A percentile compares a stretch with the other conserved stretches of the same genome.
These are phyloP conservation scores for Plasmodium sp. DNA, from an alignment of 169 alveolate species.

Conservation along the genomic window DNA sequence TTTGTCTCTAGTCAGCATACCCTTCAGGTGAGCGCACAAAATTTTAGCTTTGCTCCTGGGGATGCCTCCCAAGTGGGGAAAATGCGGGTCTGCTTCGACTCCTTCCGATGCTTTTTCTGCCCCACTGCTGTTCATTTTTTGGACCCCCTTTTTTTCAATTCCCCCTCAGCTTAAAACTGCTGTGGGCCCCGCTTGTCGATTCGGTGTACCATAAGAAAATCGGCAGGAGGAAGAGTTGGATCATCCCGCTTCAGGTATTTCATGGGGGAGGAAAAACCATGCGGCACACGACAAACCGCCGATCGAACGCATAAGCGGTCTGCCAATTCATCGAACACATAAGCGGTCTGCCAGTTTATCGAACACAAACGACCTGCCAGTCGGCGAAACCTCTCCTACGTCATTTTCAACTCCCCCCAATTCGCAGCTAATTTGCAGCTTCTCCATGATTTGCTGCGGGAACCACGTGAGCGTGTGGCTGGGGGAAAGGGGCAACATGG, in stretches of 20 bases:
- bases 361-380: background rate
- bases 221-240: slow-evolving; percentile 96
- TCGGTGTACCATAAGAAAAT: slow-evolving; percentile 81
- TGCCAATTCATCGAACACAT: background rate
- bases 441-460: slow-evolving; percentile 77
- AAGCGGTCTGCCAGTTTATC: too few species aligned
- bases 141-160: background rate
- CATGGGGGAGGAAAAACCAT: background rate
- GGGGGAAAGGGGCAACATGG: slow-evolving; percentile 64
- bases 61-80: background rate
- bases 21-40: slow-evolving; percentile 77
- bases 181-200: slow-evolving; percentile 96
- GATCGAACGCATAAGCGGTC: background rate
- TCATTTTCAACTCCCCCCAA: background rate
- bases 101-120: background rate
- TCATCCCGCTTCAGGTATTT: slow-evolving; percentile 89
- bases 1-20: slow-evolving; percentile 81
- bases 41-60: background rate
- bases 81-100: background rate
- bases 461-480: slow-evolving; percentile 76
- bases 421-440: slow-evolving; percentile 76
- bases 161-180: slow-evolving; percentile 88
- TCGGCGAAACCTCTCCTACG: background rate
- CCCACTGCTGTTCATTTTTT: background rate
- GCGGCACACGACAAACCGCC: background rate